A percentile compares a stretch with the other conserved stretches of the same genome.
These are phyloP conservation scores for Mucor velutinosus DNA, from an alignment of 371 early-diverging fungal species.

Conservation along the genomic window DNA sequence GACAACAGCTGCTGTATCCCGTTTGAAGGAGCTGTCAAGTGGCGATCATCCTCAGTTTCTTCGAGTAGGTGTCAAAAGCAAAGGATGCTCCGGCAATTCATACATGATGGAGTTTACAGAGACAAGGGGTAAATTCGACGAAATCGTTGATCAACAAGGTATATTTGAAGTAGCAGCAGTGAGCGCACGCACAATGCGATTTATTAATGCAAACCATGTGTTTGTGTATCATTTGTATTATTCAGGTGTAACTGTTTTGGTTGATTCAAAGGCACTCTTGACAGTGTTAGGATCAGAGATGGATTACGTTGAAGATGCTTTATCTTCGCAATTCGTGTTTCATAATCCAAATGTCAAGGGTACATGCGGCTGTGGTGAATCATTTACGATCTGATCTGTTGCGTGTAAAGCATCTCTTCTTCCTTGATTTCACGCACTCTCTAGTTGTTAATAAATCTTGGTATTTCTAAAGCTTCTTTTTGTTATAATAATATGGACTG, in stretches of 20 bases:
- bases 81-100: slow-evolving; percentile 89
- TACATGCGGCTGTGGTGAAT: slow-evolving; percentile 92
- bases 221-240: background rate
- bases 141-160: slow-evolving; percentile 92
- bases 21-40: slow-evolving; percentile 57
- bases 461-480: too few species aligned
- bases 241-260: slow-evolving; percentile 83
- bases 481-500: too few species aligned
- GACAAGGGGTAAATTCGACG: slow-evolving; percentile 82
- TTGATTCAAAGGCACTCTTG: slow-evolving; percentile 93
- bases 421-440: too few species aligned
- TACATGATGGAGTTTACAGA: slow-evolving; percentile 87
- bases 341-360: slow-evolving; percentile 96
- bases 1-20: slow-evolving; percentile 74
- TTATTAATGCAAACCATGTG: background rate
- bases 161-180: slow-evolving; percentile 13
- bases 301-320: slow-evolving; percentile 91
- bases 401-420: too few species aligned
- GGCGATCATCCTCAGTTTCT: slow-evolving; percentile 67
- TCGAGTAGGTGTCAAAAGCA: slow-evolving; percentile 77
- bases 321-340: slow-evolving; percentile 92
- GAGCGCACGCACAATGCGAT: slow-evolving; percentile 4
- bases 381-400: slow-evolving; percentile 69
- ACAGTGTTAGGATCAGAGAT: slow-evolving; percentile 94
- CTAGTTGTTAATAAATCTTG: too few species aligned